Conservation (phyloP, 306 rosid species). For the Dryas drummondii region DNA sequence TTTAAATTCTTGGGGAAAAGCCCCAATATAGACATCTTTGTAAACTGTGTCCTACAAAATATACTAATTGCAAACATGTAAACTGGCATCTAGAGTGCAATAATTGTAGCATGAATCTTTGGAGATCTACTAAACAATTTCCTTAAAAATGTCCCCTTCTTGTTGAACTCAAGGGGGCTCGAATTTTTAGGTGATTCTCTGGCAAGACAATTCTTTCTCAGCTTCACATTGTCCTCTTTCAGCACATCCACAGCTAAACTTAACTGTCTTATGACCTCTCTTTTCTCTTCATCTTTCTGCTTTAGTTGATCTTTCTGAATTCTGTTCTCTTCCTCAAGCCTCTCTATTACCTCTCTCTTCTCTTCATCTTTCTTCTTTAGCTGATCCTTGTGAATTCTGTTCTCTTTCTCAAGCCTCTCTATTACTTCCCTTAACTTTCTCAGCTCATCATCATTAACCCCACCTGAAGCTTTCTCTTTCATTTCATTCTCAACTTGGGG, state of each 20-base stretch:
- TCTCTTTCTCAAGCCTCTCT: conserved; percentile 49
- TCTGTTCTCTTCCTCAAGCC: conserved; percentile 45
- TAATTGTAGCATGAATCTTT: conserved; percentile 35
- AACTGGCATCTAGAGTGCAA: conserved; percentile 44
- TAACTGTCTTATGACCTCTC: conserved; percentile 70
- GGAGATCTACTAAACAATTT: conserved; percentile 45
- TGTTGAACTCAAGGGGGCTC: conserved; percentile 57
- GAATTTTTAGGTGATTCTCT: conserved; percentile 42
- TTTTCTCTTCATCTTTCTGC: conserved; percentile 76
- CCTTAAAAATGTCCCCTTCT: conserved; percentile 43
- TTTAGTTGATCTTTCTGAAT: conserved; percentile 39
- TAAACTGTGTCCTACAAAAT: conserved; percentile 22
- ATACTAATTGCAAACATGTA: conserved; percentile 16
- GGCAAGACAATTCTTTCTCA: conserved; percentile 45
- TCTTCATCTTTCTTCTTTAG: conserved; percentile 67
- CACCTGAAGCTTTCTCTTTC: conserved; percentile 17
- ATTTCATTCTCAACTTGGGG: conserved; percentile 20
- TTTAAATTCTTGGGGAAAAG: not conserved
- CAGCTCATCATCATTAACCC: conserved; percentile 33
- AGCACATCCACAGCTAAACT: conserved; percentile 67
- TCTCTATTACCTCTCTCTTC: conserved; percentile 60
- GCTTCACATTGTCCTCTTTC: conserved; percentile 64
- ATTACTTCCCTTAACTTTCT: conserved; percentile 45
- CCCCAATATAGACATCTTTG: conserved; percentile 25
- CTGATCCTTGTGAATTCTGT: conserved; percentile 37